Evolutionary conservation across 768 basidiomycete genomes (phyloP), one percentile per base, ranked within the genome.

Genomic region (Sarcodon sp.): DNA sequence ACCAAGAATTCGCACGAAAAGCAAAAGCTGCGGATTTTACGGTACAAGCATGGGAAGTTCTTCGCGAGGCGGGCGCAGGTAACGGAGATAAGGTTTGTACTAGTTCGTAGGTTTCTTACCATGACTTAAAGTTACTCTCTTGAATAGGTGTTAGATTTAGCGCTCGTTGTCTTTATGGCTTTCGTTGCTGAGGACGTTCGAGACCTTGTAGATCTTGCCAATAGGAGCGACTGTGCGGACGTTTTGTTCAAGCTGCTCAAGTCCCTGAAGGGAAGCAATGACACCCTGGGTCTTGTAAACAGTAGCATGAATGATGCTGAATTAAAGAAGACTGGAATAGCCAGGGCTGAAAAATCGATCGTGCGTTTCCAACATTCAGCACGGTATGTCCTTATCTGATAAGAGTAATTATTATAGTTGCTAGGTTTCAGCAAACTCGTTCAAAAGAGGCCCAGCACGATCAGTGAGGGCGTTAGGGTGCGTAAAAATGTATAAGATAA

Each of bases 21-120:
- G 85, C 86, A 3, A 85, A 80, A 54, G 77, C 81, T 0, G 76
- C 85, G 0, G 87, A 89, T 56, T 86, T 88, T 50, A 69, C 80
- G 27, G 62, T 66, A 11, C 73, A 71, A 35, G 78, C 83, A 2
- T 91, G 85, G 84, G 76, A 81, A 47, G 68, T 77, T 9, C 67
- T 89, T 35, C 57, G 69, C 38, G 66, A 64, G 7, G 76, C 80
- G 2, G 79, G 79, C 3, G 81, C 71, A 12, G 80, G 80, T 1
- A 63, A 63, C 36, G 73, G 71, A 6, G 79, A 84, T 52, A 86
- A 83, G 56, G 75, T 69, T 62, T 56, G 65, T 70, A 61, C 39
- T 7, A 47, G 45, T 35, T 32, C 12, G n/a, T 13, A 34, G 33
- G 33, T 10, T 15, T 18, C 35, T 15, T 9, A 13, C 16, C 48